Evolutionary conservation across 2,329 filamentous ascomycete genomes (phyloP), one percentile per base, ranked within the genome.

Genomic region (Aspergillaceae sp.): DNA sequence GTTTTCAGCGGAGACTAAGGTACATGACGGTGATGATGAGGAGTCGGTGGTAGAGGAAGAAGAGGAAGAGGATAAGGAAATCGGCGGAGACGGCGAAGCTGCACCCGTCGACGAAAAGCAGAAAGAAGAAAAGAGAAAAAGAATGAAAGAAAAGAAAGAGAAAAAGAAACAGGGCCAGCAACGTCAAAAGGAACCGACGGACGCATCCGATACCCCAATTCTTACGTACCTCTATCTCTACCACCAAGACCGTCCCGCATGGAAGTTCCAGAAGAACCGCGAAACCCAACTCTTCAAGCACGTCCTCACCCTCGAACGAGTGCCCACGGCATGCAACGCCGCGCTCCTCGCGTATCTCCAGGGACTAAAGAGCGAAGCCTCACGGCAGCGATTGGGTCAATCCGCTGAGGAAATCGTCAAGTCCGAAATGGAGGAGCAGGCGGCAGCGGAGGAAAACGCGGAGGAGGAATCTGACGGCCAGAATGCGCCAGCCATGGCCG

Each of bases 241-340:
- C 76, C 76, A 86, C 67, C 77, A 76, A 46, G 77, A 82, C 50
- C 82, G 82, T 48, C 72, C 76, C 7, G 74, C 74, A 56, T 97
- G 91, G 91, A 96, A 95, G 67, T 97, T 96, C 74, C 94, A 94
- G 73, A 96, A 96, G 71, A 90, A 88, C 56, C 82, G 88, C 61
- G 90, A 96, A 67, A 87, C 83, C 45, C 80, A 87, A 56, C 74
- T 96, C 8, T 79, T 96, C 61, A 91, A 92, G 65, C 82, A 94
- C 71, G 70, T 86, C 40, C 87, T 94, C 62, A 82, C 86, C 55
- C 70, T 81, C 53, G 78, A 82, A 56, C 77, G 79, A 38, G 78
- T 96, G 38, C 87, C 89, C 0, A 70, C 82, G 10, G 71, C 77
- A 48, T 79, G 91, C 67, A 82, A 87, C 48, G 69, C 78, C 41